phyloP scores from a whole-genome alignment of 1,284 basidiomycete species.

The Heterobasidion parviporum region DNA sequence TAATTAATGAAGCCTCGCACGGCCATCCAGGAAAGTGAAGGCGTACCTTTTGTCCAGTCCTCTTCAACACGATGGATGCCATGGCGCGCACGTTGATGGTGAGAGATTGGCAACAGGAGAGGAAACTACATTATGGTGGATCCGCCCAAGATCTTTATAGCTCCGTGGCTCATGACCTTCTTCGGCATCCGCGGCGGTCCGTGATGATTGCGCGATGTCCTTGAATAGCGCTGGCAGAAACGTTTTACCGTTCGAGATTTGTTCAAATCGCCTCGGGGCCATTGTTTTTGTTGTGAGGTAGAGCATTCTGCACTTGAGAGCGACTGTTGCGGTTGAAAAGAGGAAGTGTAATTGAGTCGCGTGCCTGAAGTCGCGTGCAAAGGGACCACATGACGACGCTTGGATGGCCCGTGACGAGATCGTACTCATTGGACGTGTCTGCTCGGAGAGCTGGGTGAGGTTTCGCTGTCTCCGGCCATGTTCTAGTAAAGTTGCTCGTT shows the following conservation, averaged over 20 bases:
- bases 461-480: not conserved
- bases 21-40: not conserved
- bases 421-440: too few species aligned
- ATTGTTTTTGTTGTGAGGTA: too few species aligned
- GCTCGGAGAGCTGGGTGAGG: too few species aligned
- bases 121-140: not conserved
- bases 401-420: too few species aligned
- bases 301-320: too few species aligned
- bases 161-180: not conserved
- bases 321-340: too few species aligned
- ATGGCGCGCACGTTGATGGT: conserved; percentile 23
- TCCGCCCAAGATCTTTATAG: not conserved
- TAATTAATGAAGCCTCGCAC: not conserved
- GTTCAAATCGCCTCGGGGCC: too few species aligned
- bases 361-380: too few species aligned
- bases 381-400: too few species aligned
- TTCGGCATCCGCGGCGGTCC: not conserved
- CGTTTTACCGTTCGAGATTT: too few species aligned
- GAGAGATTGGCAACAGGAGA: conserved; percentile 7
- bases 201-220: not conserved
- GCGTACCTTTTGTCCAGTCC: conserved; percentile 51
- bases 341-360: too few species aligned
- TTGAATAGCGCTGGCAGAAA: too few species aligned
- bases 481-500: not conserved
- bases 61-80: conserved; percentile 45